Percentiles rank a stretch among this genome's conserved stretches.
phyloP scores from a whole-genome alignment of 2,329 filamentous ascomycete genomes.

The Simplicillium aogashimaense region DNA sequence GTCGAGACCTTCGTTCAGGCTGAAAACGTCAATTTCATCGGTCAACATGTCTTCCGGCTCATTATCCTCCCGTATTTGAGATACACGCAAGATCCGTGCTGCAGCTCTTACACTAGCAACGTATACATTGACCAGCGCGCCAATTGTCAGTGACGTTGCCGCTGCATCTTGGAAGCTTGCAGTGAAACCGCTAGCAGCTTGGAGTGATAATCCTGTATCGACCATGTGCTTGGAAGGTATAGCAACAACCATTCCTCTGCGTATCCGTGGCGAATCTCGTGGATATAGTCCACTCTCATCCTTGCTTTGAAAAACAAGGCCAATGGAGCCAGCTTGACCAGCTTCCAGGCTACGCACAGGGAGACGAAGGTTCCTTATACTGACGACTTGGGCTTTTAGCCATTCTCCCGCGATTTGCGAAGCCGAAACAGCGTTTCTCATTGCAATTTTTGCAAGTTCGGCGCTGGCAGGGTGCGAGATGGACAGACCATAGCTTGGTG shows the following conservation, averaged over 20 bases:
- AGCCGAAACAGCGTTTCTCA: conserved; percentile 40
- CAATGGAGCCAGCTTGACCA: conserved; percentile 85
- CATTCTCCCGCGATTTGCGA: conserved; percentile 56
- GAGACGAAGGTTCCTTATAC: conserved; percentile 77
- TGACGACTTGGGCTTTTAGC: conserved; percentile 72
- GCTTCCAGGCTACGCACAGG: conserved; percentile 66
- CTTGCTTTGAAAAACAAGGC: conserved; percentile 50
- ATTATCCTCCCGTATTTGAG: conserved; percentile 11
- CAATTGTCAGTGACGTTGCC: conserved; percentile 52
- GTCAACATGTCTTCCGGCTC: conserved; percentile 15
- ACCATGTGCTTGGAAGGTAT: conserved; percentile 49
- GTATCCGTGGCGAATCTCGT: conserved; percentile 31
- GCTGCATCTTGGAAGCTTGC: conserved; percentile 60
- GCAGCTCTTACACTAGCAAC: conserved; percentile 77
- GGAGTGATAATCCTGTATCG: conserved; percentile 45
- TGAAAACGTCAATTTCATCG: conserved; percentile 46
- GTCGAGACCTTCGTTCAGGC: conserved; percentile 38
- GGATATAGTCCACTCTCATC: background rate
- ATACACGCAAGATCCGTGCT: conserved; percentile 59
- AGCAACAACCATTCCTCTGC: conserved; percentile 78
- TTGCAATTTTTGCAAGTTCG: conserved; percentile 41
- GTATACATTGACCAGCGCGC: conserved; percentile 71
- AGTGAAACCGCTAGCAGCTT: conserved; percentile 57
- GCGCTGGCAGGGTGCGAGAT: conserved; percentile 42
- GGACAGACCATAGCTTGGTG: conserved; percentile 38